phyloP scores from a whole-genome alignment of 2,329 filamentous ascomycete species.

The Xylaria polymorpha region DNA sequence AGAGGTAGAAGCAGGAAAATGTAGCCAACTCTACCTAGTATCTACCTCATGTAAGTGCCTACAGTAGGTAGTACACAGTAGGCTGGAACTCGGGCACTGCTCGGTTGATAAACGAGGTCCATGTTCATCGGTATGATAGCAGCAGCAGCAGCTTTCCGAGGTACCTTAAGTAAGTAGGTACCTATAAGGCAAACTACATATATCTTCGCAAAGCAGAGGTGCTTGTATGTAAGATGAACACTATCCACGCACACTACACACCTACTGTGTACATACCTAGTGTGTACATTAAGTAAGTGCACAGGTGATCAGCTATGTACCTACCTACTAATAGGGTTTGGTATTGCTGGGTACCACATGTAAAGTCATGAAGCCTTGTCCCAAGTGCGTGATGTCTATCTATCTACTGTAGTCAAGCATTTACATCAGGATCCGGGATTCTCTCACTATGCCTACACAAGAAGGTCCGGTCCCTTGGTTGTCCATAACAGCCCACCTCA shows the following conservation, averaged over 20 bases:
- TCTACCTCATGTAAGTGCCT: too few relatives aligned
- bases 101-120: not conserved
- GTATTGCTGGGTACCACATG: not conserved
- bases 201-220: too few relatives aligned
- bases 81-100: not conserved
- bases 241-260: too few relatives aligned
- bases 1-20: not conserved
- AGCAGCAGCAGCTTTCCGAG: not conserved
- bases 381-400: not conserved
- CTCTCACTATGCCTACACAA: not conserved
- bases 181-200: not conserved
- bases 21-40: too few relatives aligned
- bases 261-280: too few relatives aligned
- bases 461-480: not conserved
- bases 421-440: not conserved
- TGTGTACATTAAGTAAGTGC: too few relatives aligned
- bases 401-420: too few relatives aligned
- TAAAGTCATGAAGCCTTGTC: not conserved
- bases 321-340: not conserved
- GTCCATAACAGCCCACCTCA: not conserved
- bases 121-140: too few relatives aligned
- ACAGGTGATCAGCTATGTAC: too few relatives aligned
- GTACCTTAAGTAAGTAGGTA: not conserved
- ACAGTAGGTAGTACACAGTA: too few relatives aligned
- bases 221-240: too few relatives aligned